A percentile compares a stretch with the other conserved stretches of the same genome.
These are phyloP conservation scores for Actinomortierella ambigua DNA, from an alignment of 371 early-diverging fungal genomes.

Conservation along the genomic window DNA sequence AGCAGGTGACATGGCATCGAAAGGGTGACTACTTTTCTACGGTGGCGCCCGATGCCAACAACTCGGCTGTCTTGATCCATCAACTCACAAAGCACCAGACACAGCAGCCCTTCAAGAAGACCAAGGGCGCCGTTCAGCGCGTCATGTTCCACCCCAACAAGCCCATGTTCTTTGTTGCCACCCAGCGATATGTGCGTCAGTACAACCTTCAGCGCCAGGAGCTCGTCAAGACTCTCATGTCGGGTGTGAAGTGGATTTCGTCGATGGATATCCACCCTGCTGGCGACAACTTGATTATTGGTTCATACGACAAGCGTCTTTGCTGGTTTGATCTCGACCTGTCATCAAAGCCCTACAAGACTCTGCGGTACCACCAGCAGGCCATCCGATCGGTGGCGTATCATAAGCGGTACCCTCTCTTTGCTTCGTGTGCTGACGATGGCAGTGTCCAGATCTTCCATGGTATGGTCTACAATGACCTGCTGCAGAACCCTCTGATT, in stretches of 20 bases:
- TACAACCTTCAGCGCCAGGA: constrained; percentile 92
- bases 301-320: constrained; percentile 91
- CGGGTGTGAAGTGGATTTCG: constrained; percentile 94
- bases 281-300: constrained; percentile 94
- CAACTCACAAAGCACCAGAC: constrained; percentile 87
- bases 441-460: constrained; percentile 94
- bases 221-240: constrained; percentile 77
- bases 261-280: constrained; percentile 91
- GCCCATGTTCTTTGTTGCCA: constrained; percentile 93
- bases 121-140: constrained; percentile 85
- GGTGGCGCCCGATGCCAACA: constrained; percentile 72
- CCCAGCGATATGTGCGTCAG: constrained; percentile 90
- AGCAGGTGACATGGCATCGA: constrained; percentile 91
- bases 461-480: constrained; percentile 94
- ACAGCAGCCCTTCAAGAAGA: constrained; percentile 90
- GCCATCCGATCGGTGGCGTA: constrained; percentile 90
- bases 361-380: constrained; percentile 85
- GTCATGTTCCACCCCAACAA: constrained; percentile 93
- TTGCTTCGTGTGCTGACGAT: constrained; percentile 94
- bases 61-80: constrained; percentile 85
- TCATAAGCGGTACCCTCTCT: constrained; percentile 91
- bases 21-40: constrained; percentile 96
- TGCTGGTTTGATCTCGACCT: constrained; percentile 98
- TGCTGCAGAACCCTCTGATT: constrained; percentile 94
- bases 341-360: constrained; percentile 89